A percentile compares a stretch with the other conserved stretches of the same genome.
These are phyloP conservation scores for Lupinus albus DNA, from an alignment of 306 rosid genomes.

Conservation along the genomic window DNA sequence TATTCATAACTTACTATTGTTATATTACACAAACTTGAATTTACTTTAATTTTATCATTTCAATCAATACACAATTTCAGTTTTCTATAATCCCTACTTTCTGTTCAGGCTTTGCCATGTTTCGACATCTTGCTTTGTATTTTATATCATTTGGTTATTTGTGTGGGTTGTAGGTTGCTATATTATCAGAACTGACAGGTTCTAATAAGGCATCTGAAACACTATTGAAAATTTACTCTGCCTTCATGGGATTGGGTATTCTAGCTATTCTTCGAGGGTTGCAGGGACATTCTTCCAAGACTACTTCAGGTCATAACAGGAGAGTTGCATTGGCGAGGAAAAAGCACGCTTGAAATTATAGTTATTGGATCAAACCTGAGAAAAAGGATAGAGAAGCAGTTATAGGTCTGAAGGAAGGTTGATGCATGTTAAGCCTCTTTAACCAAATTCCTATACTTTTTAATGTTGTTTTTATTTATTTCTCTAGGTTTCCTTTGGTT, in stretches of 20 bases:
- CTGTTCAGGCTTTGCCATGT: no score
- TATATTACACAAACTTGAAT: no score
- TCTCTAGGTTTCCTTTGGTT: slow-evolving; percentile 13
- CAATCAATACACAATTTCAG: no score
- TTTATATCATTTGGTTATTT: slow-evolving; percentile 17
- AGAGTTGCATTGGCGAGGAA: slow-evolving; percentile 51
- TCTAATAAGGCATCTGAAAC: slow-evolving; percentile 66
- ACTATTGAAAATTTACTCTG: slow-evolving; percentile 53
- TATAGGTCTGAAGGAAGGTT: slow-evolving; percentile 30
- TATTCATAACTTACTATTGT: no score
- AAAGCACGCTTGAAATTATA: slow-evolving; percentile 54
- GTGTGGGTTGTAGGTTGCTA: slow-evolving; percentile 56
- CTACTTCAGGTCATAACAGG: slow-evolving; percentile 39
- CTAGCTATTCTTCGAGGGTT: slow-evolving; percentile 65
- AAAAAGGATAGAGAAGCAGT: slow-evolving; percentile 23
- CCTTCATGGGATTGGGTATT: slow-evolving; percentile 65
- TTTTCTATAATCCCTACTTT: no score
- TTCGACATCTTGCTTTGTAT: neutral
- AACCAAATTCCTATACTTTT: slow-evolving; percentile 26
- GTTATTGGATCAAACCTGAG: slow-evolving; percentile 16
- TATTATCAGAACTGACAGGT: slow-evolving; percentile 58
- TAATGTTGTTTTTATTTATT: slow-evolving; percentile 28
- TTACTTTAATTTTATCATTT: no score
- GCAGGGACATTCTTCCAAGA: slow-evolving; percentile 47
- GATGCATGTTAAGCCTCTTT: slow-evolving; percentile 24